Evolutionary conservation across 2,329 filamentous ascomycete genomes (phyloP).

Genomic region (Arthrocladium fulminans): DNA sequence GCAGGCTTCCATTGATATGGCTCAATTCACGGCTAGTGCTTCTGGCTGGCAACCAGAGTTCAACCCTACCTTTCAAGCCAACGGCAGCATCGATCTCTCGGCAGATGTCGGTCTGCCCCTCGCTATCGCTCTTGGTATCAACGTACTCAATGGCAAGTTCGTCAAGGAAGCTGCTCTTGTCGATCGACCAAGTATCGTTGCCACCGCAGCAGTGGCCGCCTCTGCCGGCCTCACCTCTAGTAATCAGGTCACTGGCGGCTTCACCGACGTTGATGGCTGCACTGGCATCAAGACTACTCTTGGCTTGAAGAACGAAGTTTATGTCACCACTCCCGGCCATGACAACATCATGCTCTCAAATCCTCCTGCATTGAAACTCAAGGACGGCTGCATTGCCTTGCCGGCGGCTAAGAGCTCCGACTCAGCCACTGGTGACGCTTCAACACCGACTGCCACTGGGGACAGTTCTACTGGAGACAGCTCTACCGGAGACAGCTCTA

Average conservation of each 20-base stretch:
- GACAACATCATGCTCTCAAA: too few species aligned
- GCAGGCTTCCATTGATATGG: not conserved
- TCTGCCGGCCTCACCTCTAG: conserved; percentile 76
- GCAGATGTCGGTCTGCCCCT: not conserved
- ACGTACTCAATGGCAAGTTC: not conserved
- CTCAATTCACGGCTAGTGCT: not conserved
- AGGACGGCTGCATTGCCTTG: too few species aligned
- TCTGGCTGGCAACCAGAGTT: not conserved
- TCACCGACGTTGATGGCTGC: conserved; percentile 52
- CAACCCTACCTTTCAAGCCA: not conserved
- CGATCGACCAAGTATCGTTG: not conserved
- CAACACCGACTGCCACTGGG: too few species aligned
- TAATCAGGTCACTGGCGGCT: conserved; percentile 86
- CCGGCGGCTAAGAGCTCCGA: too few species aligned
- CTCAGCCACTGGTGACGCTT: too few species aligned
- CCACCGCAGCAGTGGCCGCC: conserved; percentile 29
- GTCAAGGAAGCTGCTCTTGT: not conserved
- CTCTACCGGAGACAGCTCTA: too few species aligned
- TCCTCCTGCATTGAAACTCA: too few species aligned
- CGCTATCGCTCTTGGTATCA: not conserved
- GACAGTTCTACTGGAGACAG: too few species aligned
- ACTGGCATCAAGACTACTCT: too few species aligned
- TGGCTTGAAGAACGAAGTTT: too few species aligned
- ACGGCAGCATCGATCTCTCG: not conserved
- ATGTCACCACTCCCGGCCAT: too few species aligned